Evolutionary conservation across 345 rosid genomes (phyloP).

Genomic region (Hevea brasiliensis): DNA sequence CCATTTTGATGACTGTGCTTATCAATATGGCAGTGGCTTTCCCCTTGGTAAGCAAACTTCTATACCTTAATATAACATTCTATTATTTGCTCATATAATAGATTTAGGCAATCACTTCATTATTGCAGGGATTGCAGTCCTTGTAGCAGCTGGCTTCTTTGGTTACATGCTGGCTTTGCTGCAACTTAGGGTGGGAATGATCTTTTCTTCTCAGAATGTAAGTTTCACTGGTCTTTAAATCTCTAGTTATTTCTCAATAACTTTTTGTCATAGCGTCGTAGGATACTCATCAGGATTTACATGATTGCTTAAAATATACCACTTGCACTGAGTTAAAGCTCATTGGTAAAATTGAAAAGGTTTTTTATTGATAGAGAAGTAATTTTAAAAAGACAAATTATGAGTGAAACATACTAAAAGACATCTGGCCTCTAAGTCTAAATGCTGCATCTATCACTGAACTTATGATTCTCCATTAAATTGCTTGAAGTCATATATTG

Average conservation of each 20-base stretch:
- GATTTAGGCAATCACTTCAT: conserved; percentile 19
- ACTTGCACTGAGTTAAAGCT: no score
- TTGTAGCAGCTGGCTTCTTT: conserved; percentile 90
- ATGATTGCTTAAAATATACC: background rate
- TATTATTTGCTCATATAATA: background rate
- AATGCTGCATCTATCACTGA: no score
- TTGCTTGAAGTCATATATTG: background rate
- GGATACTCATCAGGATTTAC: background rate
- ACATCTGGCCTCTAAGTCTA: no score
- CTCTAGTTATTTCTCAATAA: background rate
- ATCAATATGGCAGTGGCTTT: conserved; percentile 92
- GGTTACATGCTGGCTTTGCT: conserved; percentile 97
- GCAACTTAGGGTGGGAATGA: conserved; percentile 71
- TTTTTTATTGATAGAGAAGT: no score
- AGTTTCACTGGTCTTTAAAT: conserved; percentile 24
- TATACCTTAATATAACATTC: background rate
- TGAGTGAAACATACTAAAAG: no score
- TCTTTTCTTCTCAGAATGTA: conserved; percentile 67
- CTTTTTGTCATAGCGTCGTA: background rate
- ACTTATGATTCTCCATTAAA: conserved; percentile 2
- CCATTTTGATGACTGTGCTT: conserved; percentile 96
- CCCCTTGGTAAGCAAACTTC: conserved; percentile 63
- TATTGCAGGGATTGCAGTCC: conserved; percentile 81
- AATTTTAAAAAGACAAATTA: no score
- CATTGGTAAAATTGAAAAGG: no score